Evolutionary conservation across 1,284 basidiomycete genomes (phyloP), one percentile per base, ranked within the genome.

Genomic region (Sphagnurus paluster): DNA sequence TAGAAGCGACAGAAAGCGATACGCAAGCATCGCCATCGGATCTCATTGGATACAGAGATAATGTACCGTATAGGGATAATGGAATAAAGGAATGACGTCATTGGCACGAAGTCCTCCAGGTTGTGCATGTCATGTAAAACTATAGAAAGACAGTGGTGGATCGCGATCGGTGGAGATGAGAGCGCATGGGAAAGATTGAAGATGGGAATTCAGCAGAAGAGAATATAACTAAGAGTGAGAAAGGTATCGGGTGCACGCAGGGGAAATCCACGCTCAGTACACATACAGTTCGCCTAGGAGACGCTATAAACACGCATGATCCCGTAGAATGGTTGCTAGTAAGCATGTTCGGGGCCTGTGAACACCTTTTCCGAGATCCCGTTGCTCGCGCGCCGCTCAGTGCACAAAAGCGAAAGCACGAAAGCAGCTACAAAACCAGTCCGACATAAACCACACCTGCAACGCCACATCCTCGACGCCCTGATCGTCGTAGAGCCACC

Each of bases 391-490:
- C 16, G 24, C 30, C 24, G 11, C 10, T 25, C 26, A 32, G 17
- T 32, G 17, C 41, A 30, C 41, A 29, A 33, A 24, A 46, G 30
- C 37, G 25, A 41, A 29, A 45, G 35, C 39, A 52, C 29, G 39
- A 48, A 35, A 45, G 16, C 41, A 42, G 44, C 36, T 17, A 23
- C 41, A 45, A 46, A 30, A 23, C 14, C 17, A 33, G n/a, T n/a
- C n/a, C n/a, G n/a, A 25, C 42, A 39, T 20, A 25, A 19, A 25
- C 25, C 16, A 45, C n/a, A 2, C 44, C 32, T 35, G 38, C 23
- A 23, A 20, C 41, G 34, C n/a, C 39, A 8, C 14, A 29, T 16
- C 33, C 35, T 23, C 36, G 24, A 26, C 20, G 26, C 24, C 19
- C 24, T 6, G 4, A 26, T 3, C 13, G 5, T 28, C 25, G 40